Percentiles rank a stretch among this genome's conserved stretches.
Conservation (phyloP, 2,329 filamentous ascomycete species). For the Fusarium torulosum region DNA sequence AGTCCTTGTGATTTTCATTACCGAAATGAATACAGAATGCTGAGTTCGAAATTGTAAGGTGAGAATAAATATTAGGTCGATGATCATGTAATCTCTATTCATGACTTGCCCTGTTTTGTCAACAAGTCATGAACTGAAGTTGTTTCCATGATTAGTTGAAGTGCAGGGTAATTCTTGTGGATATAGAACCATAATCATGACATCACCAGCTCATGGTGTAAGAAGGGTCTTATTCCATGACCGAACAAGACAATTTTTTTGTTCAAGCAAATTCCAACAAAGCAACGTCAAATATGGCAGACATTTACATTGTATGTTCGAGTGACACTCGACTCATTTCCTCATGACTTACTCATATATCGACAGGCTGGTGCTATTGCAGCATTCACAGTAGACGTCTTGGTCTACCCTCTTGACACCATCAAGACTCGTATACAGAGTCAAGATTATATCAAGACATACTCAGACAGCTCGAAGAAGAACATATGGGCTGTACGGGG, state of each 20-base stretch:
- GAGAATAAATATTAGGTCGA: too few species aligned
- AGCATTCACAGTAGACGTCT: slow-evolving; percentile 85
- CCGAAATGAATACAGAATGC: too few species aligned
- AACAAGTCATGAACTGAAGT: neutral
- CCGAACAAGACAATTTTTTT: neutral
- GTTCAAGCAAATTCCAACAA: neutral
- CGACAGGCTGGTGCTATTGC: slow-evolving; percentile 83
- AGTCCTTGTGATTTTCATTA: too few species aligned
- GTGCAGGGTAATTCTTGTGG: slow-evolving; percentile 31
- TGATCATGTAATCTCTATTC: neutral
- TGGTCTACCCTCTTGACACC: slow-evolving; percentile 90
- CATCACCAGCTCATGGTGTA: slow-evolving; percentile 34
- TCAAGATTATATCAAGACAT: slow-evolving; percentile 77
- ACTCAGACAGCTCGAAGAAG: slow-evolving; percentile 67
- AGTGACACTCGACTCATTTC: fast-evolving
- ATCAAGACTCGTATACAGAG: slow-evolving; percentile 89
- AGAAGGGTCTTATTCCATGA: slow-evolving; percentile 5
- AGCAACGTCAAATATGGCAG: slow-evolving; percentile 37
- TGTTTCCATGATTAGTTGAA: slow-evolving; percentile 8
- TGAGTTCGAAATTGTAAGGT: too few species aligned
- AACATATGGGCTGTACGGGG: slow-evolving; percentile 73
- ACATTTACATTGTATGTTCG: slow-evolving; percentile 52
- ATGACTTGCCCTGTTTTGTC: neutral
- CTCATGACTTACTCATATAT: slow-evolving; percentile 18
- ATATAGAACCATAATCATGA: slow-evolving; percentile 30